Conservation (phyloP, 2,329 filamentous ascomycete genomes). For the Colletotrichum caudatum region DNA sequence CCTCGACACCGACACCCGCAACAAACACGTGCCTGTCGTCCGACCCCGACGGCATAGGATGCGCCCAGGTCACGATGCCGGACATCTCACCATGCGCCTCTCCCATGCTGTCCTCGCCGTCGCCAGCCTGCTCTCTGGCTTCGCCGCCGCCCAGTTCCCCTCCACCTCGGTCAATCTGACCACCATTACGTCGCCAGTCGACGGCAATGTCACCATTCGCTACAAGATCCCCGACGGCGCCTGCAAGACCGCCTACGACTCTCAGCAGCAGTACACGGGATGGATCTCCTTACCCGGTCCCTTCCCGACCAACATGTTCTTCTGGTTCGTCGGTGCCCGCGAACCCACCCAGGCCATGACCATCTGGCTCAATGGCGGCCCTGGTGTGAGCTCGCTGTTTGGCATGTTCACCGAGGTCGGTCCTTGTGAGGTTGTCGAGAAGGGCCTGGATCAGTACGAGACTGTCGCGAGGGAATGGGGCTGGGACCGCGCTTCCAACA, state of each 20-base stretch:
- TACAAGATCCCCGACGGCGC: slow-evolving; percentile 73
- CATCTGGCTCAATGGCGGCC: slow-evolving; percentile 77
- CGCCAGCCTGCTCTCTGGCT: slow-evolving; percentile 24
- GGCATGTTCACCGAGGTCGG: slow-evolving; percentile 73
- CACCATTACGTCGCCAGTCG: slow-evolving; percentile 71
- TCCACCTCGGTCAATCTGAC: slow-evolving; percentile 57
- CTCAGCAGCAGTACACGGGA: slow-evolving; percentile 77
- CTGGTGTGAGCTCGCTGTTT: slow-evolving; percentile 73
- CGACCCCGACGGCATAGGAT: slow-evolving; percentile 21
- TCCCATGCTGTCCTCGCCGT: slow-evolving; percentile 27
- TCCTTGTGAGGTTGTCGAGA: slow-evolving; percentile 63
- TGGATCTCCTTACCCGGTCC: slow-evolving; percentile 73
- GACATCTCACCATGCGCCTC: slow-evolving; percentile 38
- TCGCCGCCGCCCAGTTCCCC: slow-evolving; percentile 38
- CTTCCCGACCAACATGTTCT: slow-evolving; percentile 64
- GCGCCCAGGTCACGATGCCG: slow-evolving; percentile 40
- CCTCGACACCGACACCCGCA: background rate
- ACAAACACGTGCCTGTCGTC: background rate
- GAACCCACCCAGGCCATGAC: slow-evolving; percentile 58
- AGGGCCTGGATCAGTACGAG: slow-evolving; percentile 61
- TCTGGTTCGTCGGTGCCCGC: slow-evolving; percentile 63
- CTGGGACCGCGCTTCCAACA: slow-evolving; percentile 70
- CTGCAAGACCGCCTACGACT: slow-evolving; percentile 73
- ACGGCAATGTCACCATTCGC: slow-evolving; percentile 73
- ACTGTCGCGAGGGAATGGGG: slow-evolving; percentile 71